Conservation (phyloP, 768 basidiomycete genomes). For the Amanita pseudoporphyria region DNA sequence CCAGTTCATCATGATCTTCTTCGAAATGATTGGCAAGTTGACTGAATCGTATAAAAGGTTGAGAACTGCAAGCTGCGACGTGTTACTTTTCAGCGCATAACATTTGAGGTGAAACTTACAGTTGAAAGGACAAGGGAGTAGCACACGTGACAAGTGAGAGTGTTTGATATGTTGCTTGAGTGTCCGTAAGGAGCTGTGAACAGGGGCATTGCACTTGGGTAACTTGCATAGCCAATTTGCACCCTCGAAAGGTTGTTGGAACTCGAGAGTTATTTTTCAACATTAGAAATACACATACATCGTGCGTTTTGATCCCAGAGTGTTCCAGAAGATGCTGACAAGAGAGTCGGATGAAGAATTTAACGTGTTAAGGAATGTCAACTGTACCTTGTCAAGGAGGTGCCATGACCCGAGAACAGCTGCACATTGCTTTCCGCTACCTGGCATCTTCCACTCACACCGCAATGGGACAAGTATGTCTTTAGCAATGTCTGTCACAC, state of each 20-base stretch:
- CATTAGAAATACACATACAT: not conserved
- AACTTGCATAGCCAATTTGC: conserved; percentile 4
- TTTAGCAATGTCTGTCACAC: not conserved
- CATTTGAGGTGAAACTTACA: not conserved
- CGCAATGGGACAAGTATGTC: not conserved
- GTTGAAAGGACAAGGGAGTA: conserved; percentile 1
- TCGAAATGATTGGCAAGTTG: conserved; percentile 3
- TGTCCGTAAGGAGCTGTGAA: not conserved
- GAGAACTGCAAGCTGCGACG: not conserved
- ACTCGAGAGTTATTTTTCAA: too few species aligned
- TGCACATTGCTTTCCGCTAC: not conserved
- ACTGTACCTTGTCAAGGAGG: not conserved
- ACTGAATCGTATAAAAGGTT: not conserved
- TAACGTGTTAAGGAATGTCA: not conserved
- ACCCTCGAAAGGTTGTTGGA: not conserved
- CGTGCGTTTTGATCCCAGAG: not conserved
- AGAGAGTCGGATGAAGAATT: not conserved
- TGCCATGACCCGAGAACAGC: conserved; percentile 5
- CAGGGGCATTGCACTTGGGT: conserved; percentile 3
- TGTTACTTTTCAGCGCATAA: not conserved
- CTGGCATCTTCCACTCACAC: conserved; percentile 4
- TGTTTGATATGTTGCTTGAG: conserved; percentile 2
- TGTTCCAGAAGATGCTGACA: conserved; percentile 3
- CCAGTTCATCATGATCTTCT: not conserved
- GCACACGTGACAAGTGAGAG: not conserved